Evolutionary conservation across 345 rosid species (phyloP).

Genomic region (Hibiscus syriacus): DNA sequence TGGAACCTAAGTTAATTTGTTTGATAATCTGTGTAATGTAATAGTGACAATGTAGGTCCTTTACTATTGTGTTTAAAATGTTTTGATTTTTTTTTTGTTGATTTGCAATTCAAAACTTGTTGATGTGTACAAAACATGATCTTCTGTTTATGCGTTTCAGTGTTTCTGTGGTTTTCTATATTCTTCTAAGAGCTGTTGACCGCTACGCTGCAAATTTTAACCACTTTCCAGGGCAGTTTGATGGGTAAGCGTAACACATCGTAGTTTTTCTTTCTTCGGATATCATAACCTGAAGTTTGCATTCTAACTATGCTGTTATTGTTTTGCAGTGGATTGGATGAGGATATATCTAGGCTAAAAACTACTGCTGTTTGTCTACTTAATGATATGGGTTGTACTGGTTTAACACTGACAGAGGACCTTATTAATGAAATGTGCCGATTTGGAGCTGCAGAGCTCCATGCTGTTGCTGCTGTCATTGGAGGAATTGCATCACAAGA

Average conservation of each 20-base stretch:
- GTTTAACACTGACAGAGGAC: too few species aligned
- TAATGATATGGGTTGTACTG: too few species aligned
- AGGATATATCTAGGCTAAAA: slow-evolving; percentile 79
- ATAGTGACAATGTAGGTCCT: not conserved
- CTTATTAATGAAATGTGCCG: too few species aligned
- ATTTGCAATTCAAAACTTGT: not conserved
- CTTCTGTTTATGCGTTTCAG: slow-evolving; percentile 29
- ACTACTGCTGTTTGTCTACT: slow-evolving; percentile 61
- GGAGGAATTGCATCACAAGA: slow-evolving; percentile 97
- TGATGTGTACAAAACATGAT: not conserved
- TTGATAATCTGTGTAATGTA: not conserved
- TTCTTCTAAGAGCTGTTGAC: slow-evolving; percentile 89
- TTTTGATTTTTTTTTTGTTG: not conserved
- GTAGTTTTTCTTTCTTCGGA: not conserved
- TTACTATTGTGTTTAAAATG: not conserved
- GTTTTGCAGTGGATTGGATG: slow-evolving; percentile 62
- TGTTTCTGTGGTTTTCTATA: slow-evolving; percentile 68
- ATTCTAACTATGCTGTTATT: not conserved
- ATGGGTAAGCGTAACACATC: slow-evolving; percentile 47
- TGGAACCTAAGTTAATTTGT: not conserved
- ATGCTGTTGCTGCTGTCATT: slow-evolving; percentile 70
- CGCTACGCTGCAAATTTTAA: slow-evolving; percentile 81
- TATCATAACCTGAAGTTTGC: not conserved
- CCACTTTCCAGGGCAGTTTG: slow-evolving; percentile 89
- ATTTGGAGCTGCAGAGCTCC: too few species aligned